Evolutionary conservation across 2,329 filamentous ascomycete species (phyloP).

Genomic region (Biscogniauxia marginata): DNA sequence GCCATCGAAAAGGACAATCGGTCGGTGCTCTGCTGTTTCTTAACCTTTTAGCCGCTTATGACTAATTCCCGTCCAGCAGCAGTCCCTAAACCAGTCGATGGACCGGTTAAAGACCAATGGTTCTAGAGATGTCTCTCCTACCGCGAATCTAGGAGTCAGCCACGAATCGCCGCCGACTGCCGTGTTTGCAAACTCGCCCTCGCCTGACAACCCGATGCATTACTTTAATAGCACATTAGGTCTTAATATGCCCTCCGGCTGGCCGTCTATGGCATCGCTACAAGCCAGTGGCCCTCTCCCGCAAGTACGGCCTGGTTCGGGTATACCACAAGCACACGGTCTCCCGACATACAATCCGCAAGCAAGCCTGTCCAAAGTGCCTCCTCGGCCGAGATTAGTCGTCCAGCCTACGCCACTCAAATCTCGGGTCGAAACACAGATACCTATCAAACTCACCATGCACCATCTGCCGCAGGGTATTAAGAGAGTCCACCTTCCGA

Average conservation of each 20-base stretch:
- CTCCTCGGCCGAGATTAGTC: slow-evolving; percentile 45
- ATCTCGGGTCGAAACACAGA: slow-evolving; percentile 94
- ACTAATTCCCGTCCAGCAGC: slow-evolving; percentile 44
- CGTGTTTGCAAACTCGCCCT: slow-evolving; percentile 44
- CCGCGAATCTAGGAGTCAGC: slow-evolving; percentile 50
- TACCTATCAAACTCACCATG: slow-evolving; percentile 79
- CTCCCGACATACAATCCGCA: slow-evolving; percentile 17
- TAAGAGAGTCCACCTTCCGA: slow-evolving; percentile 80
- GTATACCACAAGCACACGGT: slow-evolving; percentile 15
- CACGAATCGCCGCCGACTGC: slow-evolving; percentile 52
- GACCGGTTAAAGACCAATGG: slow-evolving; percentile 45
- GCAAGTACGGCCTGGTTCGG: slow-evolving; percentile 14
- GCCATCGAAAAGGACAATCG: slow-evolving; percentile 26
- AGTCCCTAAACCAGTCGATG: slow-evolving; percentile 50
- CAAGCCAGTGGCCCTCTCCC: slow-evolving; percentile 6
- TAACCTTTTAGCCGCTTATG: background rate
- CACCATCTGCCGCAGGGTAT: slow-evolving; percentile 72
- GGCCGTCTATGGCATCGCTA: slow-evolving; percentile 31
- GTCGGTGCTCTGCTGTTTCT: slow-evolving; percentile 20
- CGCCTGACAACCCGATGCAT: slow-evolving; percentile 41
- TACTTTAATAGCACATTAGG: slow-evolving; percentile 34
- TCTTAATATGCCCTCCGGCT: slow-evolving; percentile 31
- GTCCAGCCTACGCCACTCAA: slow-evolving; percentile 72
- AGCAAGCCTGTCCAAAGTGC: slow-evolving; percentile 7
- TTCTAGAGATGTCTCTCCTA: slow-evolving; percentile 56